Base-by-base conservation (phyloP, 768 basidiomycete genomes). In the Chlorophyllum brunneum region DNA sequence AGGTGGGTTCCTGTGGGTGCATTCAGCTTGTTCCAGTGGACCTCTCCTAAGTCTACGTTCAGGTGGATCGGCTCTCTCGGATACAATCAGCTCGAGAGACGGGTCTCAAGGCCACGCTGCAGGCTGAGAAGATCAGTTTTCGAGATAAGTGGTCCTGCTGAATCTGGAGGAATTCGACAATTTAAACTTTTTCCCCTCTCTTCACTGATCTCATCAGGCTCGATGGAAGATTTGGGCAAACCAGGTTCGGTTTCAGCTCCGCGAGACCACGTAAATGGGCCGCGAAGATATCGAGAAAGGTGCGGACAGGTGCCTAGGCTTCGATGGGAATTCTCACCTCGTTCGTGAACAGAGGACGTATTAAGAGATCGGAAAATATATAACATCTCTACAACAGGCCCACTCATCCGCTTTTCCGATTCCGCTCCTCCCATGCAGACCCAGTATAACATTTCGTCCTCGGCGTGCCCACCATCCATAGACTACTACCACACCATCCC, bases 241-340 rank as follows among this genome's bases (percentile, higher is more conserved):
- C 61, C 63, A 61, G 59, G 63, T 66, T 69, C 65, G 67, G 65
- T 63, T 59, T 63, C 60, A 68, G 65, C 67, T 74, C 73, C 72
- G 71, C 69, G 67, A 53, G 58, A 60, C 66, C 63, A 74, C 73
- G 74, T 76, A 76, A 73, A 68, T 66, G 63, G 61, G 57, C 68
- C 64, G 62, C 69, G 68, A 69, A 70, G 66, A 66, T 67, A 66
- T 68, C 64, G 63, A 68, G 66, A 54, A 50, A 54, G 67, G 67
- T 65, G 57, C 60, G 69, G 71, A 68, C 70, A 73, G 71, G 69
- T 73, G 71, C 67, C 69, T 71, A 64, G 61, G 62, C 68, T 71
- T 71, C 65, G 42, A 49, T 52, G 61, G 63, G 67, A 73, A 67
- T 70, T 71, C 70, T 64, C 66, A 68, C 68, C 69, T 69, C 67